Conservation (phyloP, 306 rosid species). For the Cucurbita pepo region DNA sequence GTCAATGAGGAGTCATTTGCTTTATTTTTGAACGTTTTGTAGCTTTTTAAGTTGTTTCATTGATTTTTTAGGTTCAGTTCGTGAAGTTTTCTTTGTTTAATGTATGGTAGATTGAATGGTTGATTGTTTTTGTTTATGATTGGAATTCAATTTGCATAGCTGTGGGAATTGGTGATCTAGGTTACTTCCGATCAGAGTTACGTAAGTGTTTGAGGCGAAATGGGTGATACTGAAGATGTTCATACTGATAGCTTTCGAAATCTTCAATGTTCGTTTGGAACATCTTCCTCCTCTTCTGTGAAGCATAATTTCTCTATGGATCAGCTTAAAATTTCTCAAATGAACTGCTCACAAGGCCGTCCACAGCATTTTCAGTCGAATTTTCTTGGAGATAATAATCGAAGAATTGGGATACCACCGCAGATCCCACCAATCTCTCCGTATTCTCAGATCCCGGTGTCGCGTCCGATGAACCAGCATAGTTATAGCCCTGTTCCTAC, state of each 20-base stretch:
- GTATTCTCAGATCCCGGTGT: slow-evolving; percentile 77
- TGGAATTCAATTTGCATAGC: background rate
- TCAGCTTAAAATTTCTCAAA: slow-evolving; percentile 46
- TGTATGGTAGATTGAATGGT: background rate
- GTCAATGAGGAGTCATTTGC: background rate
- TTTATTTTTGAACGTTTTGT: background rate
- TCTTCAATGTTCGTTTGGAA: slow-evolving; percentile 54
- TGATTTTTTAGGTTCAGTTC: background rate
- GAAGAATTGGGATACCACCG: slow-evolving; percentile 56
- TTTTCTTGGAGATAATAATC: slow-evolving; percentile 23
- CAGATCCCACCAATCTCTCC: slow-evolving; percentile 90
- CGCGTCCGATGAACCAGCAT: slow-evolving; percentile 35
- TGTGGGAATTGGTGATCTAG: background rate
- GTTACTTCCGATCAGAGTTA: background rate
- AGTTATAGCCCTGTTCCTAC: slow-evolving; percentile 36
- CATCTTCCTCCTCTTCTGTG: slow-evolving; percentile 42
- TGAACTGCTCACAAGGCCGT: slow-evolving; percentile 45
- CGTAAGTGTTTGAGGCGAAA: slow-evolving; percentile 1
- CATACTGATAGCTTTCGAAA: slow-evolving; percentile 43
- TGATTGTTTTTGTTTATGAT: background rate
- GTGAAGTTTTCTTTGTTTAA: background rate
- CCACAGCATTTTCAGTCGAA: slow-evolving; percentile 37
- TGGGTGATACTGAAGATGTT: slow-evolving; percentile 69
- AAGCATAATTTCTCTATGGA: slow-evolving; percentile 47
- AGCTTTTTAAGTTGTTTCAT: background rate